phyloP scores from a whole-genome alignment of 2,329 filamentous ascomycete genomes.

The Epichloe aotearoae region DNA sequence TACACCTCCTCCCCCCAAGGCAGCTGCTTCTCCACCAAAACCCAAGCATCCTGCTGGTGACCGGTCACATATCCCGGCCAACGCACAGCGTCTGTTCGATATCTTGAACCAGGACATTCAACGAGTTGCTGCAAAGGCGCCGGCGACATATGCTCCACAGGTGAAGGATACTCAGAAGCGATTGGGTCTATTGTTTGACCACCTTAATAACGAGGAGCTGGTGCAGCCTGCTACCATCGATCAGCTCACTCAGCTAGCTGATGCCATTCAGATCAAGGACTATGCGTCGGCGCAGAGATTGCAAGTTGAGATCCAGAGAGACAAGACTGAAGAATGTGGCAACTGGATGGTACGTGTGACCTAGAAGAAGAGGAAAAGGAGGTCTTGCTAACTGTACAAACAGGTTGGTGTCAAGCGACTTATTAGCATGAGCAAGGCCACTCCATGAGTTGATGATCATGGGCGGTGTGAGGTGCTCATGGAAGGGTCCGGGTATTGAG shows the following conservation, averaged over 20 bases:
- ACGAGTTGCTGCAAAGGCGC: conserved; percentile 74
- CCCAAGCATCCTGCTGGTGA: conserved; percentile 70
- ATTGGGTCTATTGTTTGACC: conserved; percentile 86
- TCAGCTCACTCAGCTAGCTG: conserved; percentile 49
- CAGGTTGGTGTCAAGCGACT: conserved; percentile 65
- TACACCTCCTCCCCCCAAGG: conserved; percentile 34
- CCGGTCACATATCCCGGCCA: conserved; percentile 71
- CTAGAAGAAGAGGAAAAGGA: not conserved
- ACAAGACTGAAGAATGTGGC: conserved; percentile 68
- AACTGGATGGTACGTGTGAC: conserved; percentile 67
- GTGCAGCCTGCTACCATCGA: conserved; percentile 67
- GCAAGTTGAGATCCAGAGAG: conserved; percentile 62
- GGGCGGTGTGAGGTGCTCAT: no score
- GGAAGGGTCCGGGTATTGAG: not conserved
- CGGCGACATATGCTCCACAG: conserved; percentile 72
- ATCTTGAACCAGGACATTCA: conserved; percentile 75
- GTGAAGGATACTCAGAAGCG: conserved; percentile 92
- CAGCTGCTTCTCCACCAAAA: conserved; percentile 38
- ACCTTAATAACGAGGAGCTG: conserved; percentile 90
- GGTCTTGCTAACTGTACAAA: conserved; percentile 24
- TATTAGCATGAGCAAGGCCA: conserved; percentile 68
- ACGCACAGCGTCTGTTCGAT: conserved; percentile 67
- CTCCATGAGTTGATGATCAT: conserved; percentile 31
- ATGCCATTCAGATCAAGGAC: conserved; percentile 54
- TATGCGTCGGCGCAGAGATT: conserved; percentile 54